Percentiles rank a stretch among this genome's conserved stretches.
phyloP scores from a whole-genome alignment of 1,284 basidiomycete genomes.

The Vanrija sp. region DNA sequence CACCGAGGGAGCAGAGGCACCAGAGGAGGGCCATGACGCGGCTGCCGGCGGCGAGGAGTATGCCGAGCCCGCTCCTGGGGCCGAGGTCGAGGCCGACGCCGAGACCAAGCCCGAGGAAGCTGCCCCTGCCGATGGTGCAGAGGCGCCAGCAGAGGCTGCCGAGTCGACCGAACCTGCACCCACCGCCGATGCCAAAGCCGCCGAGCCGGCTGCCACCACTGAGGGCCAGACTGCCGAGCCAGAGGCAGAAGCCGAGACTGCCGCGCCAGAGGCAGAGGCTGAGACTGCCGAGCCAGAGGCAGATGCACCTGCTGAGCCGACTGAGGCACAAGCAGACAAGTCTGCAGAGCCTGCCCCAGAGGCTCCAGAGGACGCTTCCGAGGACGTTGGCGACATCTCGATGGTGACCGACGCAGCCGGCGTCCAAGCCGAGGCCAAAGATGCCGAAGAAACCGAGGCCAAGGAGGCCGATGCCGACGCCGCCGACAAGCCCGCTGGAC shows the following conservation, averaged over 20 bases:
- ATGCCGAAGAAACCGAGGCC: background rate
- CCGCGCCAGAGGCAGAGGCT: background rate
- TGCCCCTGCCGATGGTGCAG: background rate
- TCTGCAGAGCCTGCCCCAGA: too few relatives aligned
- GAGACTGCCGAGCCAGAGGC: background rate
- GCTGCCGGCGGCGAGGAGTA: conserved; percentile 11
- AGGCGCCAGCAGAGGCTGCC: background rate
- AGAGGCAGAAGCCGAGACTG: background rate
- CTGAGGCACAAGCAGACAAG: background rate
- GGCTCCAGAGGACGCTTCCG: background rate
- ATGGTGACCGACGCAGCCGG: conserved; percentile 25
- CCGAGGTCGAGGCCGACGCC: background rate
- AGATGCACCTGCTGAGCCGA: background rate
- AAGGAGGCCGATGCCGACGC: background rate
- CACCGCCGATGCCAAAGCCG: conserved; percentile 51
- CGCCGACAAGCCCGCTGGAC: background rate
- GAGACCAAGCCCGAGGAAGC: background rate
- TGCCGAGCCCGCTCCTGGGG: conserved; percentile 3
- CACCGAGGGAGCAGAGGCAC: conserved; percentile 46
- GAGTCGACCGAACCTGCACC: conserved; percentile 48
- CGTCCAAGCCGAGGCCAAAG: background rate
- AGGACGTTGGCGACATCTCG: conserved; percentile 28
- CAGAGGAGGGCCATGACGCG: conserved; percentile 15
- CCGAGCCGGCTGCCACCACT: conserved; percentile 17
- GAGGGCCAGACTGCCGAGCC: conserved; percentile 9